Conservation (phyloP, 2,329 filamentous ascomycete species). For the Monilinia polystroma region DNA sequence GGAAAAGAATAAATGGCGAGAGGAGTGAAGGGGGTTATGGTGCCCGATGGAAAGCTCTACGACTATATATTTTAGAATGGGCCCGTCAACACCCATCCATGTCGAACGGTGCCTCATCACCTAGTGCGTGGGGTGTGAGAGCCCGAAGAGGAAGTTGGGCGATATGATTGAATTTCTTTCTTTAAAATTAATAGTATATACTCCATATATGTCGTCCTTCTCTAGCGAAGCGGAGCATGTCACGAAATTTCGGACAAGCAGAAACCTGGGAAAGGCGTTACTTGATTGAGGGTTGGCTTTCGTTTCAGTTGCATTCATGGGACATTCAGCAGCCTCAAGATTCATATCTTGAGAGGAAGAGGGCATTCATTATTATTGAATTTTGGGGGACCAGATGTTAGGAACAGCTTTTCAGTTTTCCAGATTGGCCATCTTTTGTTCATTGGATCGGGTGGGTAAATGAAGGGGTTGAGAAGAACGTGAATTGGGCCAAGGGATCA, state of each 20-base stretch:
- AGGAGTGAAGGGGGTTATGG: constrained; percentile 44
- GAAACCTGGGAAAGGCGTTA: constrained; percentile 4
- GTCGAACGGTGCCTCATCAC: constrained; percentile 51
- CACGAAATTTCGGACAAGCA: neutral
- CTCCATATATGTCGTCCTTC: neutral
- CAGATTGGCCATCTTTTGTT: neutral
- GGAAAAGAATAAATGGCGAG: constrained; percentile 45
- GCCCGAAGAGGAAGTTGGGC: constrained; percentile 72
- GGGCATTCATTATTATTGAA: constrained; percentile 1
- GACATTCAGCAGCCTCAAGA: neutral
- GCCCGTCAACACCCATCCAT: constrained; percentile 80
- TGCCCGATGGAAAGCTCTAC: constrained; percentile 80
- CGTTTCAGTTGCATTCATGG: neutral
- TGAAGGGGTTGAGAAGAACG: neutral
- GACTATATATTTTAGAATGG: constrained; percentile 85
- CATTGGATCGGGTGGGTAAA: neutral
- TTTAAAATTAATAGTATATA: neutral
- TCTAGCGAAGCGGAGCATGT: neutral
- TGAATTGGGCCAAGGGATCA: no score
- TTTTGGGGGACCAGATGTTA: neutral
- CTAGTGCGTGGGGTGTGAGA: constrained; percentile 65
- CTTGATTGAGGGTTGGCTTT: neutral
- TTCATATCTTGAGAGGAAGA: neutral
- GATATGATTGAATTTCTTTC: constrained; percentile 50
- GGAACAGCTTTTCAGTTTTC: neutral